These are phyloP conservation scores for Oryza brachyantha DNA, from an alignment of 176 grass and related monocot genomes.

Conservation along the genomic window DNA sequence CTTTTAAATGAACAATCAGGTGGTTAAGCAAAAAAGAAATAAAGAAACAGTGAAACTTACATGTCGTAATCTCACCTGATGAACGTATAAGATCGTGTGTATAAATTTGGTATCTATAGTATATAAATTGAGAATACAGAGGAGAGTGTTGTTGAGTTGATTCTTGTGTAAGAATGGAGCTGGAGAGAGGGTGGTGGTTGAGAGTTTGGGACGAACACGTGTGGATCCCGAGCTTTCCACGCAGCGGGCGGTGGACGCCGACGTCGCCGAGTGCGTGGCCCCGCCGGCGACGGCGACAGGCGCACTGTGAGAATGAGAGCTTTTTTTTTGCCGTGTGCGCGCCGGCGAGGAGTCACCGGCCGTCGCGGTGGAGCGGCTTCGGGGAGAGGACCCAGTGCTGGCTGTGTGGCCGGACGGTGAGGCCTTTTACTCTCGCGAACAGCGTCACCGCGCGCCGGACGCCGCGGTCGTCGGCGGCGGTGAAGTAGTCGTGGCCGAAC, in stretches of 20 bases:
- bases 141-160: not conserved
- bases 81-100: not conserved
- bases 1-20: not conserved
- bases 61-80: not conserved
- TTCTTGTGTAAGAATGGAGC: not conserved
- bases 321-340: no score
- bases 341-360: slow-evolving; percentile 9
- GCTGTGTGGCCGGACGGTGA: slow-evolving; percentile 64
- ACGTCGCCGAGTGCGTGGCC: slow-evolving; percentile 11
- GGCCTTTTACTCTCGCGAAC: slow-evolving; percentile 69
- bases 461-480: slow-evolving; percentile 72
- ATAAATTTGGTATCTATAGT: not conserved
- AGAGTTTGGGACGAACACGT: slow-evolving; percentile 22
- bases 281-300: slow-evolving; percentile 20
- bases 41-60: not conserved
- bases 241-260: not conserved
- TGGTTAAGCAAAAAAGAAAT: not conserved
- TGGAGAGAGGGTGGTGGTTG: not conserved
- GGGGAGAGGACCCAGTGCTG: slow-evolving; percentile 94
- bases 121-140: not conserved
- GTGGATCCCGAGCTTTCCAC: not conserved
- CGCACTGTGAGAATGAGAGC: not conserved
- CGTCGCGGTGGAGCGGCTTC: slow-evolving; percentile 44
- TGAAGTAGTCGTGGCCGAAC: slow-evolving; percentile 97
- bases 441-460: slow-evolving; percentile 85